Percentiles rank a stretch among this genome's conserved stretches.
Evolutionary conservation across 306 rosid genomes (phyloP).

Genomic region (Luffa acutangula): DNA sequence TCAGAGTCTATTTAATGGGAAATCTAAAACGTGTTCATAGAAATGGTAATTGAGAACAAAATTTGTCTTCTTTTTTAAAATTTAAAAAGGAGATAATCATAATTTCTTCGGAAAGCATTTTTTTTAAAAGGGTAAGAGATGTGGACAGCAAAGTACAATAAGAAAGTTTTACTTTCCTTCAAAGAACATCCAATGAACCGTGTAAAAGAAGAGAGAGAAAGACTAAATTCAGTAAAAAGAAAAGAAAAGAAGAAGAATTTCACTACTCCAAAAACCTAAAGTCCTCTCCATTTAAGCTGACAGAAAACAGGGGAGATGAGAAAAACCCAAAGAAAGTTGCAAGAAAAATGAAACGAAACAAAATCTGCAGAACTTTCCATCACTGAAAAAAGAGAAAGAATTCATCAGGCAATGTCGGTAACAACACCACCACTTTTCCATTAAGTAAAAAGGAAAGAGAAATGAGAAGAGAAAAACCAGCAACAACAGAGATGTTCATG

Average conservation of each 20-base stretch:
- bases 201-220: background rate
- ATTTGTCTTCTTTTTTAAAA: too few relatives aligned
- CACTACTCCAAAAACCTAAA: background rate
- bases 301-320: background rate
- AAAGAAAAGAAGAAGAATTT: background rate
- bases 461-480: constrained; percentile 42
- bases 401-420: background rate
- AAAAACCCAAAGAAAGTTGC: background rate
- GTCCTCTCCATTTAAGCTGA: background rate
- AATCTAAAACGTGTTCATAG: background rate
- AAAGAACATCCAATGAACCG: background rate
- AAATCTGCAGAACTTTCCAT: background rate
- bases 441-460: background rate
- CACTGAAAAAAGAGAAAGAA: background rate
- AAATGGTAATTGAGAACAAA: constrained; percentile 11
- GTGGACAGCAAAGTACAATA: constrained; percentile 11
- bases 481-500: constrained; percentile 93
- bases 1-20: background rate
- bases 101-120: background rate
- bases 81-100: background rate
- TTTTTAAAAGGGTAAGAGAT: background rate
- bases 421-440: background rate
- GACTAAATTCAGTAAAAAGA: background rate
- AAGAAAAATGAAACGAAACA: background rate
- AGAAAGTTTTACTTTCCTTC: constrained; percentile 1